Evolutionary conservation across 2,329 filamentous ascomycete genomes (phyloP).

Genomic region (Colletotrichum sp.): DNA sequence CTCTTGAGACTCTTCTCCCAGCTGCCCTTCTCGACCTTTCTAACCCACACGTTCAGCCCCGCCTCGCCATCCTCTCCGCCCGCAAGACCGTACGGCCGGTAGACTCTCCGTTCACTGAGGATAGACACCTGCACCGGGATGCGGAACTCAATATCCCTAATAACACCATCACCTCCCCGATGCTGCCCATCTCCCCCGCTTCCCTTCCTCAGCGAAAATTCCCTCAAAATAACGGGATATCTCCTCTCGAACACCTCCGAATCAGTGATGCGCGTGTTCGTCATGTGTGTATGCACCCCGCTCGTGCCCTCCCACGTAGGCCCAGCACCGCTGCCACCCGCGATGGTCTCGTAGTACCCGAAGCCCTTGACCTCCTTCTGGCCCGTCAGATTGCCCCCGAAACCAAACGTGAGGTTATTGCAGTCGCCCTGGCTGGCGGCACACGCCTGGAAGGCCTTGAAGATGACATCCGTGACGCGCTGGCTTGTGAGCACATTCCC

Average conservation of each 20-base stretch:
- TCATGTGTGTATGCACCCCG: conserved; percentile 62
- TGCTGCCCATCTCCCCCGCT: conserved; percentile 72
- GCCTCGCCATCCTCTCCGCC: conserved; percentile 81
- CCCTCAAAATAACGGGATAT: conserved; percentile 75
- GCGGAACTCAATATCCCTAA: conserved; percentile 80
- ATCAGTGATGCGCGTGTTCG: conserved; percentile 77
- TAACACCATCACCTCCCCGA: conserved; percentile 74
- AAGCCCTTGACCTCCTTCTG: conserved; percentile 44
- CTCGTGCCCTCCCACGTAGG: conserved; percentile 51
- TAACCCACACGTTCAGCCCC: conserved; percentile 87
- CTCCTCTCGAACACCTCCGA: conserved; percentile 49
- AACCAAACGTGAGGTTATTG: conserved; percentile 86
- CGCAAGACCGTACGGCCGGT: conserved; percentile 78
- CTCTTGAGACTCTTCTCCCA: conserved; percentile 49
- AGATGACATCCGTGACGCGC: conserved; percentile 49
- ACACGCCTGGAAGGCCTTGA: conserved; percentile 79
- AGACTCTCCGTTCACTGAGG: conserved; percentile 77
- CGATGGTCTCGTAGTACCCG: conserved; percentile 66
- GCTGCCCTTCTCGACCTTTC: conserved; percentile 67
- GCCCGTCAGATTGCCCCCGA: conserved; percentile 54
- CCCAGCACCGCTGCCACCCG: conserved; percentile 72
- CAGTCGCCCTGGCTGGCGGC: conserved; percentile 81
- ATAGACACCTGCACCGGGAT: conserved; percentile 80
- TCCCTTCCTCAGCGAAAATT: conserved; percentile 69
- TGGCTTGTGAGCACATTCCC: conserved; percentile 70